A percentile compares a stretch with the other conserved stretches of the same genome.
Conservation (phyloP, 148 eudicot genomes). For the Polygonum aviculare region DNA sequence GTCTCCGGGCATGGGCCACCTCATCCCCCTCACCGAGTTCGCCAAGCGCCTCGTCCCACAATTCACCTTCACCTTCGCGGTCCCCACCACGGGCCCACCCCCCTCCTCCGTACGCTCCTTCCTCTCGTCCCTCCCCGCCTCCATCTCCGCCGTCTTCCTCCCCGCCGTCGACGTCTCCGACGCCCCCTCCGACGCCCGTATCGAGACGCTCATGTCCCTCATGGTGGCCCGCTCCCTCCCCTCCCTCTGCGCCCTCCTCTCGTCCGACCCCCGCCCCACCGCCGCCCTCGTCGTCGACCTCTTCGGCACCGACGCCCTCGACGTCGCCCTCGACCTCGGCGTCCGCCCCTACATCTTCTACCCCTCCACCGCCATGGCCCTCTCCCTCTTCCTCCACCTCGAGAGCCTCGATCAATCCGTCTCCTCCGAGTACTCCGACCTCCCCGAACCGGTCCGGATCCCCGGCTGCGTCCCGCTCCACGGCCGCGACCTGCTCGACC, state of each 20-base stretch:
- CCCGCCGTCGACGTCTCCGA: conserved; percentile 23
- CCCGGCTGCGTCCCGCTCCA: conserved; percentile 16
- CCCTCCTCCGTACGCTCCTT: conserved; percentile 15
- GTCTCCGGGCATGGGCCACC: conserved; percentile 34
- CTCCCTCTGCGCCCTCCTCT: conserved; percentile 7
- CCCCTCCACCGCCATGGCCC: conserved; percentile 27
- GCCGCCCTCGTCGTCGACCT: conserved; percentile 30
- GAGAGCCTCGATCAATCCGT: conserved; percentile 6
- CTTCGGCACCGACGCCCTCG: conserved; percentile 29
- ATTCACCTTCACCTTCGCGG: conserved; percentile 21
- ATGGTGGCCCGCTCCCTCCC: conserved; percentile 20
- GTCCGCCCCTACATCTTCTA: conserved; percentile 26
- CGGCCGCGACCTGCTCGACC: conserved; percentile 16
- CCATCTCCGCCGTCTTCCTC: conserved; percentile 21
- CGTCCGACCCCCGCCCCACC: neutral
- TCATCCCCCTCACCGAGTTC: conserved; percentile 27
- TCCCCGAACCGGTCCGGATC: conserved; percentile 11
- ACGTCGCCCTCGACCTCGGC: conserved; percentile 20
- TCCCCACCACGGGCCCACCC: conserved; percentile 18
- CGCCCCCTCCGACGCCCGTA: conserved; percentile 12
- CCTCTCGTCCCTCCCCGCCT: conserved; percentile 19
- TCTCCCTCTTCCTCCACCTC: conserved; percentile 12
- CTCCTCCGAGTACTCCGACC: conserved; percentile 11
- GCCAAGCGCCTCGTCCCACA: conserved; percentile 21
- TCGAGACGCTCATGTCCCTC: conserved; percentile 16